Evolutionary conservation across 306 rosid species (phyloP).

Genomic region (Clitoria ternatea): DNA sequence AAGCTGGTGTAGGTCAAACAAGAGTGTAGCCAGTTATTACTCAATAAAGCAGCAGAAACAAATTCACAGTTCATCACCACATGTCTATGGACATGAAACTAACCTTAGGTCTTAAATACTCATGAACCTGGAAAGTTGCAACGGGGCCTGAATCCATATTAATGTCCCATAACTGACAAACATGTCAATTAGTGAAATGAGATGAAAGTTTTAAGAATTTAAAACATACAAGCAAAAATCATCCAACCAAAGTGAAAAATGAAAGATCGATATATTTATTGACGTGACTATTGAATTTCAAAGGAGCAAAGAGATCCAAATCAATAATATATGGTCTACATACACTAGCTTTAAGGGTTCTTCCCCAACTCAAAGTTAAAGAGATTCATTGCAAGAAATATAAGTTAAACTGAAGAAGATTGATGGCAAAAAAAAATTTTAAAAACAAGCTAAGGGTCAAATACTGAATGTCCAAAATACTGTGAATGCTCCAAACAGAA

Average conservation of each 20-base stretch:
- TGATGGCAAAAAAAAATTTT: not conserved
- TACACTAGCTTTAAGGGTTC: not conserved
- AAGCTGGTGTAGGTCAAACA: constrained; percentile 55
- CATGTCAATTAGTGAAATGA: constrained; percentile 20
- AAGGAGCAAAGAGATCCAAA: constrained; percentile 8
- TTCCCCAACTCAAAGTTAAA: not conserved
- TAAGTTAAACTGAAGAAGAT: not conserved
- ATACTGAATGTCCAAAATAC: constrained; percentile 8
- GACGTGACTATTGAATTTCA: not conserved
- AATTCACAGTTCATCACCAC: not conserved
- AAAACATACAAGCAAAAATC: not conserved
- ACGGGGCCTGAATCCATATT: constrained; percentile 99
- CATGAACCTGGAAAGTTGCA: constrained; percentile 94
- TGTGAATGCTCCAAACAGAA: constrained; percentile 7
- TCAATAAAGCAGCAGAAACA: constrained; percentile 16
- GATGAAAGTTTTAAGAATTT: not conserved
- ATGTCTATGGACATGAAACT: constrained; percentile 16
- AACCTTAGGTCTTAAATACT: constrained; percentile 93
- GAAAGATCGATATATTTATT: not conserved
- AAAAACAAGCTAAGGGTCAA: not conserved
- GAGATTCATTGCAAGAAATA: too few species aligned
- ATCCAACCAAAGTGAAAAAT: not conserved
- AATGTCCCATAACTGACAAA: constrained; percentile 97
- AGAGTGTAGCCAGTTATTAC: constrained; percentile 8
- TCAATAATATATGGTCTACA: not conserved